phyloP scores from a whole-genome alignment of 2,329 filamentous ascomycete species.

The Aspergillus sp. region DNA sequence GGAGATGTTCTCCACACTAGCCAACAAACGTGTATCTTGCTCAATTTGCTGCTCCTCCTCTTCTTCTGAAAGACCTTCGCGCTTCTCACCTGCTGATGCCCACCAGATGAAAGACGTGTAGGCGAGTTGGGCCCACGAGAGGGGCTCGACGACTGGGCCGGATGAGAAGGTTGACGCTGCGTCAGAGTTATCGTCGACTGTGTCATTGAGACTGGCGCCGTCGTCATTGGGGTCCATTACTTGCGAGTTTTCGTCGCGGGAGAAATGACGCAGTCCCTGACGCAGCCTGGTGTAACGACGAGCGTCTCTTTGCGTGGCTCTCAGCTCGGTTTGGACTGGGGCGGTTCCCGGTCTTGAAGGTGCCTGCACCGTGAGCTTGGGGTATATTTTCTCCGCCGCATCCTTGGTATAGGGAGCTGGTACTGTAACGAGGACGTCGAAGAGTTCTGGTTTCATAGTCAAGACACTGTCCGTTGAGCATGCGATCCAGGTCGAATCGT shows the following conservation, averaged over 20 bases:
- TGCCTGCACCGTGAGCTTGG: slow-evolving; percentile 58
- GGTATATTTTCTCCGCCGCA: slow-evolving; percentile 62
- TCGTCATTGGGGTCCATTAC: not conserved
- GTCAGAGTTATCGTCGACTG: slow-evolving; percentile 32
- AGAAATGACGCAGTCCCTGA: slow-evolving; percentile 48
- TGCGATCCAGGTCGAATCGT: slow-evolving; percentile 70
- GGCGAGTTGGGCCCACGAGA: slow-evolving; percentile 54
- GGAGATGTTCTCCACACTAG: slow-evolving; percentile 29
- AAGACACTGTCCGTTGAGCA: slow-evolving; percentile 95
- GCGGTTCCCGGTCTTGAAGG: slow-evolving; percentile 50
- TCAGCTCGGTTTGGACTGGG: slow-evolving; percentile 44
- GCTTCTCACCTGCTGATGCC: slow-evolving; percentile 58
- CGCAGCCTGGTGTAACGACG: slow-evolving; percentile 68
- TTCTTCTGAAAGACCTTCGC: slow-evolving; percentile 49
- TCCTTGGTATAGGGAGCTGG: slow-evolving; percentile 56
- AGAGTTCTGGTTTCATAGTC: slow-evolving; percentile 75
- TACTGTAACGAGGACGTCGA: slow-evolving; percentile 82
- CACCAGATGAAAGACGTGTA: slow-evolving; percentile 62
- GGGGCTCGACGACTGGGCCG: slow-evolving; percentile 47
- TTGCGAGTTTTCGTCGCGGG: slow-evolving; percentile 12
- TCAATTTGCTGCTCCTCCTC: slow-evolving; percentile 41
- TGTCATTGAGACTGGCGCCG: slow-evolving; percentile 14
- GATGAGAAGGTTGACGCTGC: slow-evolving; percentile 37
- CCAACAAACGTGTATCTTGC: slow-evolving; percentile 37
- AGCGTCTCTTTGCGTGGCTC: slow-evolving; percentile 84